Conservation (phyloP, 495 filamentous ascomycete genomes). For the Haplographium delicatum region DNA sequence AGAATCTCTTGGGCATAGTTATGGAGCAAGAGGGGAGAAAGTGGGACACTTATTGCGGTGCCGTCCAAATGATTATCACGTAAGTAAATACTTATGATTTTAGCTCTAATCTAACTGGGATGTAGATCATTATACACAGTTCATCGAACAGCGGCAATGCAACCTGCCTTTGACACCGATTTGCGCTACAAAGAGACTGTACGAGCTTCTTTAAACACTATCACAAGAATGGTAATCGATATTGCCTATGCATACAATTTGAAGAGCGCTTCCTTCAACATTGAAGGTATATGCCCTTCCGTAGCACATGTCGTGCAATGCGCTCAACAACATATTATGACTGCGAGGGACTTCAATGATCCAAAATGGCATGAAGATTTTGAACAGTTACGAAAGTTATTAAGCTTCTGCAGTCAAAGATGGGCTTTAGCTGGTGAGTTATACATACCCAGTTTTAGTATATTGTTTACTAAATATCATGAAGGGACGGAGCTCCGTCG, state of each 20-base stretch:
- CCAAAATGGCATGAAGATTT: conserved; percentile 16
- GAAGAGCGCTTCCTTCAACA: conserved; percentile 3
- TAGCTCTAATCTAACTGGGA: background rate
- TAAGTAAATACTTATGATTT: conserved; percentile 3
- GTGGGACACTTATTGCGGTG: conserved; percentile 25
- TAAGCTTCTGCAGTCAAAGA: conserved; percentile 12
- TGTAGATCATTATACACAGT: conserved; percentile 21
- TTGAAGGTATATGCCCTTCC: conserved; percentile 7
- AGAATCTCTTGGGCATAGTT: conserved; percentile 20
- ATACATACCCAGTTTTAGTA: too few relatives aligned
- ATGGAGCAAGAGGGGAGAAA: conserved; percentile 26
- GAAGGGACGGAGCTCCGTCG: conserved; percentile 14
- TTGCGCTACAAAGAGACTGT: conserved; percentile 7
- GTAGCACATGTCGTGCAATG: conserved; percentile 14
- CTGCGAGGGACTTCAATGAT: conserved; percentile 3
- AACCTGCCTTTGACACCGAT: conserved; percentile 1
- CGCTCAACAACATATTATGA: conserved; percentile 15
- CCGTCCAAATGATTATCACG: conserved; percentile 29
- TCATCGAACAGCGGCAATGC: conserved; percentile 17
- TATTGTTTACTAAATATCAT: too few relatives aligned
- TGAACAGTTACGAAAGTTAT: conserved; percentile 15
- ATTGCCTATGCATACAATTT: conserved; percentile 19
- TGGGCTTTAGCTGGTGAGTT: conserved; percentile 16
- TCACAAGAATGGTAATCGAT: conserved; percentile 25
- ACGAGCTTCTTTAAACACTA: conserved; percentile 16